A percentile compares a stretch with the other conserved stretches of the same genome.
Conservation (phyloP, 1,284 basidiomycete genomes). For the Moniliophthora roreri region DNA sequence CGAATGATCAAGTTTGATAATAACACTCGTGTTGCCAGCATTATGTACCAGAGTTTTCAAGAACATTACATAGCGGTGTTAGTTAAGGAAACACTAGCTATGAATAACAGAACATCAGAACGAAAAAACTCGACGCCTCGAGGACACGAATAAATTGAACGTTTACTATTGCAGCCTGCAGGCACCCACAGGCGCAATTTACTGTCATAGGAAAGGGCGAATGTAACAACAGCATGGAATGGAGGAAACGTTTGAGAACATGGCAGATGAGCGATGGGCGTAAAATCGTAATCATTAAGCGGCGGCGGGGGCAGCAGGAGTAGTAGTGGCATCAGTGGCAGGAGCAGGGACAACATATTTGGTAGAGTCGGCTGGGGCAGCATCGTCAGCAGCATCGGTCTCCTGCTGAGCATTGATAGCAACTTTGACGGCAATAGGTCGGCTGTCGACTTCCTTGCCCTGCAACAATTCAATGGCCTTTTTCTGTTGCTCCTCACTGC, state of each 20-base stretch:
- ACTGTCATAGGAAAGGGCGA: constrained; percentile 19
- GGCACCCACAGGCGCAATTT: constrained; percentile 13
- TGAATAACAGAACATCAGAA: constrained; percentile 14
- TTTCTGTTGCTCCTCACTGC: constrained; percentile 78
- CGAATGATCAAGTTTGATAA: too few species aligned
- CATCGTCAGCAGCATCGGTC: constrained; percentile 37
- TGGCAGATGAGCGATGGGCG: constrained; percentile 19
- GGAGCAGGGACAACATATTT: constrained; percentile 12
- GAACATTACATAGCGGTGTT: constrained; percentile 8
- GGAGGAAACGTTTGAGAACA: constrained; percentile 11
- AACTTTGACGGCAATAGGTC: constrained; percentile 84
- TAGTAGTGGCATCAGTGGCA: constrained; percentile 27
- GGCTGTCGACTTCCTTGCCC: constrained; percentile 80
- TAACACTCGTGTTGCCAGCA: neutral
- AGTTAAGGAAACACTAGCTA: constrained; percentile 14
- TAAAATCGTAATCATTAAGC: constrained; percentile 16
- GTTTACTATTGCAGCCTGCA: constrained; percentile 4
- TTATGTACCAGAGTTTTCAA: neutral
- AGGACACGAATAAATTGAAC: constrained; percentile 15
- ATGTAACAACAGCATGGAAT: constrained; percentile 24
- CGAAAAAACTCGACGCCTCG: constrained; percentile 15
- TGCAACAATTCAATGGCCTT: constrained; percentile 82
- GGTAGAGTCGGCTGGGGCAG: constrained; percentile 15
- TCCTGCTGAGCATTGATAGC: constrained; percentile 70
- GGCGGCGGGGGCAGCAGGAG: constrained; percentile 17